A percentile compares a stretch with the other conserved stretches of the same genome.
These are phyloP conservation scores for Eucalyptus lansdowneana DNA, from an alignment of 345 rosid species.

Conservation along the genomic window DNA sequence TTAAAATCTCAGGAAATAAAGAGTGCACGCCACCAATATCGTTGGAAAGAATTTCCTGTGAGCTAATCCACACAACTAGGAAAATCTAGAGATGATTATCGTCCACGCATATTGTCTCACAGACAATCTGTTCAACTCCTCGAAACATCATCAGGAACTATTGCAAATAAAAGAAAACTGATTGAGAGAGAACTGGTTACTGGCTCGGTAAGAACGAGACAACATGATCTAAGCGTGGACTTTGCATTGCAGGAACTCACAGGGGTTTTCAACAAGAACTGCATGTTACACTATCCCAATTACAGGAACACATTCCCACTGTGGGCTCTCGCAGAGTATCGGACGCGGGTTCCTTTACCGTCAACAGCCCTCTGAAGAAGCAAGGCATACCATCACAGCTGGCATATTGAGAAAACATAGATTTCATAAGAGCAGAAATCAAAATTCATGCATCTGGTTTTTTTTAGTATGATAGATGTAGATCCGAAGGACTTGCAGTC, in stretches of 20 bases:
- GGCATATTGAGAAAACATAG: too few species aligned
- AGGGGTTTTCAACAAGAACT: conserved; percentile 31
- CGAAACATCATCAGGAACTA: neutral
- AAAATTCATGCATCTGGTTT: too few species aligned
- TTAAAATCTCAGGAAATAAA: neutral
- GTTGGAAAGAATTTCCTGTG: neutral
- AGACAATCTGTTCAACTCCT: neutral
- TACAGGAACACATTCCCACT: conserved; percentile 28
- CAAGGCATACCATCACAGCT: too few species aligned
- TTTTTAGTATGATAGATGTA: neutral
- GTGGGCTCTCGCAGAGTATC: conserved; percentile 38
- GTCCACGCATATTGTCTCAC: neutral
- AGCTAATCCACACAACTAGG: neutral
- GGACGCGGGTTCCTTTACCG: conserved; percentile 2
- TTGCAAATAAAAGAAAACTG: neutral
- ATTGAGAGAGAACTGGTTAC: neutral
- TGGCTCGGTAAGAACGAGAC: neutral
- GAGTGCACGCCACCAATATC: neutral
- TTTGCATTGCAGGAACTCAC: conserved; percentile 12
- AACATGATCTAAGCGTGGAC: neutral
- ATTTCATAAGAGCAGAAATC: too few species aligned
- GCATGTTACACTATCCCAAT: conserved; percentile 24
- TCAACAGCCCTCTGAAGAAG: neutral
- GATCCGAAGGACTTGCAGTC: neutral
- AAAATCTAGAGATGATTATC: neutral